Percentiles rank a stretch among this genome's conserved stretches.
Evolutionary conservation across 441 rosid genomes (phyloP).

Genomic region (Populus trichocarpa): DNA sequence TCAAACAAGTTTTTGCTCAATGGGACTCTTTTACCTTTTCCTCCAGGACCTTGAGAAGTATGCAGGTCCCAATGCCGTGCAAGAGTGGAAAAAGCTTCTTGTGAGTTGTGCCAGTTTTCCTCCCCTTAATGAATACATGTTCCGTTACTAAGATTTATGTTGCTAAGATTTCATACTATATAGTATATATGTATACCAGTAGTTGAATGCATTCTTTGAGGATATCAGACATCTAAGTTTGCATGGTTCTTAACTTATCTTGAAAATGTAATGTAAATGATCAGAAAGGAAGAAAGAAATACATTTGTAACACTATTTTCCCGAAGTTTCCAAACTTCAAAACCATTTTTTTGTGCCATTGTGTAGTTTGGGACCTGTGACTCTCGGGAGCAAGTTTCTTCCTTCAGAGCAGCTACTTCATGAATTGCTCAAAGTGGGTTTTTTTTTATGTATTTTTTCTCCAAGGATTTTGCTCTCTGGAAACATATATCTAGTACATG

Average conservation of each 20-base stretch:
- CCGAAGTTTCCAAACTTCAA: neutral
- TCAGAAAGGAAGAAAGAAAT: neutral
- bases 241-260: neutral
- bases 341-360: neutral
- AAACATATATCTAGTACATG: neutral
- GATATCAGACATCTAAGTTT: neutral
- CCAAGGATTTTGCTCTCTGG: neutral
- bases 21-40: neutral
- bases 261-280: neutral
- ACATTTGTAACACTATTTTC: neutral
- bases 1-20: neutral
- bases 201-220: neutral
- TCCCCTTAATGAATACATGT: neutral
- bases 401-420: neutral
- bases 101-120: slow-evolving; percentile 34
- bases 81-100: slow-evolving; percentile 87
- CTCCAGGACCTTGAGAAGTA: slow-evolving; percentile 79
- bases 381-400: neutral
- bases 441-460: neutral
- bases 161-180: neutral
- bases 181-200: neutral
- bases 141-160: neutral
- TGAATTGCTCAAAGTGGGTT: neutral
- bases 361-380: neutral
- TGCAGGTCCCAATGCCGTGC: slow-evolving; percentile 70